These are phyloP conservation scores for Smallanthus sonchifolius DNA, from an alignment of 129 eudicot species.

Conservation along the genomic window DNA sequence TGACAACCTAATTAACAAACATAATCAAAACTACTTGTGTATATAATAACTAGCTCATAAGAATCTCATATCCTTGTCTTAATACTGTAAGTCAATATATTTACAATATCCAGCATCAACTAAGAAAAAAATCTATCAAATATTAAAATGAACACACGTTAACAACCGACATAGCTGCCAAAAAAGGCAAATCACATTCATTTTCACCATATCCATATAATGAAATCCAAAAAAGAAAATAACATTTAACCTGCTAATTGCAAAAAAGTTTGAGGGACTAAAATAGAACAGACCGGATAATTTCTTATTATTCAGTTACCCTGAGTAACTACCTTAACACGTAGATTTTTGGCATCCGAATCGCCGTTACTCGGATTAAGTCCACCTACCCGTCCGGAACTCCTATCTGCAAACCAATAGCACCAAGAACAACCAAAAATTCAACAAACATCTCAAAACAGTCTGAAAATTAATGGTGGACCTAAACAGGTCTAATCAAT, in stretches of 20 bases:
- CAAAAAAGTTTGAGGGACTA: no score
- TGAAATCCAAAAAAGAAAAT: no score
- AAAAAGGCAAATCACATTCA: neutral
- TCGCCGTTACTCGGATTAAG: slow-evolving; percentile 49
- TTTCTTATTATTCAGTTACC: neutral
- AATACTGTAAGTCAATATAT: neutral
- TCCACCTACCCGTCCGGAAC: slow-evolving; percentile 54
- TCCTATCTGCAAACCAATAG: slow-evolving; percentile 47
- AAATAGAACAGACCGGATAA: no score
- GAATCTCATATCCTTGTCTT: neutral
- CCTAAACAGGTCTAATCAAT: neutral
- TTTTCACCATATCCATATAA: no score
- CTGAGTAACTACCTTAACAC: slow-evolving; percentile 58
- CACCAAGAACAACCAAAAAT: slow-evolving; percentile 1
- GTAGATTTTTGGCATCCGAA: slow-evolving; percentile 67
- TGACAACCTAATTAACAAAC: neutral
- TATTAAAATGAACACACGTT: slow-evolving; percentile 1
- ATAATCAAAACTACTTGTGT: neutral
- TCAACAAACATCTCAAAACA: neutral
- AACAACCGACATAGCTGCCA: neutral
- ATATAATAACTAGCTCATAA: neutral
- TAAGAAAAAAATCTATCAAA: neutral
- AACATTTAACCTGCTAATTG: no score
- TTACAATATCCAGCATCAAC: neutral
- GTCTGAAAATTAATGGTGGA: neutral